A percentile compares a stretch with the other conserved stretches of the same genome.
Evolutionary conservation across 129 eudicot species (phyloP).

Genomic region (Artemisia tridentata): DNA sequence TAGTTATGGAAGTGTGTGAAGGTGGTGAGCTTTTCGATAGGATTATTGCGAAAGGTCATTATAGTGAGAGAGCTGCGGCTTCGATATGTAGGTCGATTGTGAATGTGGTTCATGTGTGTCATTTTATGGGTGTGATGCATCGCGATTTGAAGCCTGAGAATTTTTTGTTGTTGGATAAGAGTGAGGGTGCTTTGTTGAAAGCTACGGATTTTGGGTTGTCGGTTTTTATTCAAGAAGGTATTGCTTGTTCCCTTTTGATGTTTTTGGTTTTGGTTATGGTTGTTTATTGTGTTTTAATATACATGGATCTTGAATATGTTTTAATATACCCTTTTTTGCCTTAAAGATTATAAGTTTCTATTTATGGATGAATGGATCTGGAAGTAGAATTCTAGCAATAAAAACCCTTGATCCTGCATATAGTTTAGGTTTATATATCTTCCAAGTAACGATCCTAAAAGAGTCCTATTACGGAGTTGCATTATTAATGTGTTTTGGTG

Average conservation of each 20-base stretch:
- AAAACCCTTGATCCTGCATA: background rate
- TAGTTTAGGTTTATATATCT: too few species aligned
- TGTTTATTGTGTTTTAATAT: constrained; percentile 1
- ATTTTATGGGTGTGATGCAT: constrained; percentile 96
- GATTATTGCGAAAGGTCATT: constrained; percentile 86
- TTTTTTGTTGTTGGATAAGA: constrained; percentile 71
- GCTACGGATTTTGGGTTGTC: constrained; percentile 92
- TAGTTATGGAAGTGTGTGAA: constrained; percentile 92
- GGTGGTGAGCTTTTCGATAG: constrained; percentile 95
- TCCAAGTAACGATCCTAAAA: too few species aligned
- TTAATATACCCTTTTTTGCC: background rate
- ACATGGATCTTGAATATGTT: background rate
- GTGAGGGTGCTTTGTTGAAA: constrained; percentile 58
- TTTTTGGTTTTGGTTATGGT: constrained; percentile 1
- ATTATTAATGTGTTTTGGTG: too few species aligned
- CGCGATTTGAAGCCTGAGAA: constrained; percentile 95
- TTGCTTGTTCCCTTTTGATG: constrained; percentile 2
- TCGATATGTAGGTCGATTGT: constrained; percentile 75
- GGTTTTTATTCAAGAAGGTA: constrained; percentile 89
- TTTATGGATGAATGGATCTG: background rate
- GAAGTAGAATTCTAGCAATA: constrained; percentile 5
- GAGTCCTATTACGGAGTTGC: too few species aligned
- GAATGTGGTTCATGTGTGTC: constrained; percentile 86
- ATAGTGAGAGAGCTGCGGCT: constrained; percentile 91
- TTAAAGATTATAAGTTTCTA: background rate